These are phyloP conservation scores for Allantophomopsis lycopodina DNA, from an alignment of 2,329 filamentous ascomycete species.

Conservation along the genomic window DNA sequence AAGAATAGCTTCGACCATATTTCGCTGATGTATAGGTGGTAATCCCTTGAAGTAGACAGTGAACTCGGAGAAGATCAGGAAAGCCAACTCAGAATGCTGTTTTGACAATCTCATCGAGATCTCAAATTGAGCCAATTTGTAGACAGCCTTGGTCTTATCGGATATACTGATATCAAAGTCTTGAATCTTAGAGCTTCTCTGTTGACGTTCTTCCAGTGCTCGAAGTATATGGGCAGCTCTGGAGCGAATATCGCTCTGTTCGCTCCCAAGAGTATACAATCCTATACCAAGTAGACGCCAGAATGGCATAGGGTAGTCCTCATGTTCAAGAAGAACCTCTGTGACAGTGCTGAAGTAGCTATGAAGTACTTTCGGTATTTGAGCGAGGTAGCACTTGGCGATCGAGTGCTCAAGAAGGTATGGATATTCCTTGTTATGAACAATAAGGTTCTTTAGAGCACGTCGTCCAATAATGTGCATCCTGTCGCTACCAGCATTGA, in stretches of 20 bases:
- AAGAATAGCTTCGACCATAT: conserved; percentile 85
- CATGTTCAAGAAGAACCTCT: conserved; percentile 70
- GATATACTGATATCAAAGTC: conserved; percentile 98
- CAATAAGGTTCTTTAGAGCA: conserved; percentile 77
- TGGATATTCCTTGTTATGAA: conserved; percentile 78
- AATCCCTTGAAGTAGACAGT: conserved; percentile 85
- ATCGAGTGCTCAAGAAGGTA: conserved; percentile 85
- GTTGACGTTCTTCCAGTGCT: conserved; percentile 68
- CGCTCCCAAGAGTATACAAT: conserved; percentile 84
- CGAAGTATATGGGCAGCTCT: conserved; percentile 76
- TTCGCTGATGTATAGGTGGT: conserved; percentile 70
- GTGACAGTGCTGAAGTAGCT: conserved; percentile 93
- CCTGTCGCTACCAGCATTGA: conserved; percentile 80
- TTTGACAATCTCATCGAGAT: conserved; percentile 83
- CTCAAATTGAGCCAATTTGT: conserved; percentile 94
- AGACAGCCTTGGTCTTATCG: conserved; percentile 95
- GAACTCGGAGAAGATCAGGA: conserved; percentile 92
- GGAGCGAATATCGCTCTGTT: conserved; percentile 76
- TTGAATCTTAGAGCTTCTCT: conserved; percentile 79
- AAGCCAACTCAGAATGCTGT: conserved; percentile 79
- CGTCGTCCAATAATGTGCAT: conserved; percentile 82
- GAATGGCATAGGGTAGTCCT: conserved; percentile 73
- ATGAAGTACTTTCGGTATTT: conserved; percentile 70
- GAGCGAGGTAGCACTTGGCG: conserved; percentile 75
- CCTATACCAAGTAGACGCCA: conserved; percentile 86